These are phyloP conservation scores for Mycosarcoma mackinlayi DNA, from an alignment of 1,284 basidiomycete species.

Conservation along the genomic window DNA sequence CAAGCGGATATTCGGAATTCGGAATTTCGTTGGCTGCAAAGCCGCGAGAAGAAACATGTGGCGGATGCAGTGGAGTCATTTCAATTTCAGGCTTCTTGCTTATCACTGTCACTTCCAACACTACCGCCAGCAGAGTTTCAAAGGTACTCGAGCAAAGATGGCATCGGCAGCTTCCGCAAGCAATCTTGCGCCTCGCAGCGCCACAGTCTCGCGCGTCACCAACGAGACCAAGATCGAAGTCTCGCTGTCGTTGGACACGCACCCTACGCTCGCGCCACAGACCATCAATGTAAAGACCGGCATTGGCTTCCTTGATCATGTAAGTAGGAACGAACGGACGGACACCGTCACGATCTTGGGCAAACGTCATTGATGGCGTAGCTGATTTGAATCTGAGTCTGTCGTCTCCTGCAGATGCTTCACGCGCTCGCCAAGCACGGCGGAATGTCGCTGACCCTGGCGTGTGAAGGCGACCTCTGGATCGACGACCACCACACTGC, in stretches of 20 bases:
- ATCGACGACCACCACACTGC: slow-evolving; percentile 99
- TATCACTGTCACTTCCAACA: slow-evolving; percentile 8
- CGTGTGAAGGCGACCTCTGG: slow-evolving; percentile 93
- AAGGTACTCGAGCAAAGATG: no score
- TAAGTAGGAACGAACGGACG: no score
- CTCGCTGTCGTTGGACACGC: slow-evolving; percentile 83
- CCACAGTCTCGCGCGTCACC: slow-evolving; percentile 85
- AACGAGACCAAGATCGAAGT: slow-evolving; percentile 92
- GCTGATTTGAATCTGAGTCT: no score
- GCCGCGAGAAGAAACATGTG: slow-evolving; percentile 4
- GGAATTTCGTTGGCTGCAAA: neutral
- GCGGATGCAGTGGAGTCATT: slow-evolving; percentile 18
- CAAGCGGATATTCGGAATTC: slow-evolving; percentile 6
- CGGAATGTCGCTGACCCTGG: slow-evolving; percentile 78
- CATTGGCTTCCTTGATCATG: slow-evolving; percentile 98
- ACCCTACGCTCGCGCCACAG: slow-evolving; percentile 77
- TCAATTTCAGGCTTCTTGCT: slow-evolving; percentile 1
- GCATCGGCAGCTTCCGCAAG: slow-evolving; percentile 13
- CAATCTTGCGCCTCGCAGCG: slow-evolving; percentile 70
- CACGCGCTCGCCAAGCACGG: slow-evolving; percentile 69
- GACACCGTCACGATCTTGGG: no score
- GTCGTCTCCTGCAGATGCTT: slow-evolving; percentile 64
- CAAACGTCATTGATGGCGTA: no score
- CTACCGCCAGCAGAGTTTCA: no score
- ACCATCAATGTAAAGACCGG: slow-evolving; percentile 89